These are phyloP conservation scores for Sarocladium brachiariae DNA, from an alignment of 2,329 filamentous ascomycete genomes.

Conservation along the genomic window DNA sequence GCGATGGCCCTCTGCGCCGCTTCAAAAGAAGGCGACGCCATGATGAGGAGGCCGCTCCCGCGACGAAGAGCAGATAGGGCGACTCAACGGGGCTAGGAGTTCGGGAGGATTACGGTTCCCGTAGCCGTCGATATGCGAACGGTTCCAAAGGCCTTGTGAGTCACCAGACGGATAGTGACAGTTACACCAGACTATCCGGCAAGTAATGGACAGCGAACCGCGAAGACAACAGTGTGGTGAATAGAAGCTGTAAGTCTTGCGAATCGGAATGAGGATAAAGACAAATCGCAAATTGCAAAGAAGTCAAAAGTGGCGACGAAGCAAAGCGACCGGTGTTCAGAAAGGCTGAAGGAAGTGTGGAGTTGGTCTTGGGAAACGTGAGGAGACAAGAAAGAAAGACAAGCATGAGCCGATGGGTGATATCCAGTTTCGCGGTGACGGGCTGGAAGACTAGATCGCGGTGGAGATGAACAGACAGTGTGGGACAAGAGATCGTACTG, in stretches of 20 bases:
- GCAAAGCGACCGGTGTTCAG: neutral
- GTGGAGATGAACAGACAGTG: neutral
- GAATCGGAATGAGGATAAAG: neutral
- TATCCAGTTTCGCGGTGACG: no score
- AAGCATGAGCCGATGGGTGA: neutral
- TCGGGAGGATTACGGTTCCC: constrained; percentile 5
- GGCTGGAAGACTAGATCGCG: constrained; percentile 1
- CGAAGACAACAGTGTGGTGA: no score
- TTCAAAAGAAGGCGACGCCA: constrained; percentile 2
- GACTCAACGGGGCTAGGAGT: neutral
- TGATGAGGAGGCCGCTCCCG: constrained; percentile 3
- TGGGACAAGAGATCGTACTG: neutral
- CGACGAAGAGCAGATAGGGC: neutral
- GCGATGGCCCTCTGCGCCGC: constrained; percentile 7
- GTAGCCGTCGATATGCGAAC: neutral
- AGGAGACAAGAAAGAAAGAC: neutral
- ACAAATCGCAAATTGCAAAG: neutral
- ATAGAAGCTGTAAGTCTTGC: no score
- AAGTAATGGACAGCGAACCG: no score
- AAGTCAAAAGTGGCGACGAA: neutral
- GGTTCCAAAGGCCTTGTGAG: neutral
- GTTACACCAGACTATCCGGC: no score
- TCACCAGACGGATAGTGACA: no score
- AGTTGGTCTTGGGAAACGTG: neutral
- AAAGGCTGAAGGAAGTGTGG: neutral